Evolutionary conservation across 2,329 filamentous ascomycete species (phyloP).

Genomic region (Colletotrichum nymphaeae): DNA sequence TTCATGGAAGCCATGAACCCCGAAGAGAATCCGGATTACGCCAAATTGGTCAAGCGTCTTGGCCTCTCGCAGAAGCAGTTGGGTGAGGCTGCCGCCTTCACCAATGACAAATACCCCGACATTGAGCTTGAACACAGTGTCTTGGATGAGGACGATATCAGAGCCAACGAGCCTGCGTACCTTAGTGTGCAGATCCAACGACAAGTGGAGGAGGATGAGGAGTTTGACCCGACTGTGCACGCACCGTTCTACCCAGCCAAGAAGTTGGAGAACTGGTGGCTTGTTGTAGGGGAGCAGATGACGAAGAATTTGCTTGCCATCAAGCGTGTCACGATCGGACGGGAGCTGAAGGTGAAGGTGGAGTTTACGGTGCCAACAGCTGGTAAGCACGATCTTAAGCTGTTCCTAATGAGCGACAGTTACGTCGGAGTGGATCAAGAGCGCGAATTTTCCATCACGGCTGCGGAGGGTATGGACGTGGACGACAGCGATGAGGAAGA

Average conservation of each 20-base stretch:
- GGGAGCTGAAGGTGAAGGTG: constrained; percentile 80
- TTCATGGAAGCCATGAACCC: constrained; percentile 99
- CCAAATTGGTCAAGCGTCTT: constrained; percentile 80
- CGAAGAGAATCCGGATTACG: constrained; percentile 87
- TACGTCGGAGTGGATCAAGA: constrained; percentile 98
- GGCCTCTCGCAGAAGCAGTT: constrained; percentile 85
- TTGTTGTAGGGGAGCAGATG: constrained; percentile 93
- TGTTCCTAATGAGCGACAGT: constrained; percentile 97
- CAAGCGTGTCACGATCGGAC: constrained; percentile 90
- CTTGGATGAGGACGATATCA: constrained; percentile 82
- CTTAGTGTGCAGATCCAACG: constrained; percentile 87
- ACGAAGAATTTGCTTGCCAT: constrained; percentile 90
- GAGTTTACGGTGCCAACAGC: constrained; percentile 89
- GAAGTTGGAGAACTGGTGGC: constrained; percentile 99
- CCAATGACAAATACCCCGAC: constrained; percentile 96
- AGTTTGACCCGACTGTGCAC: constrained; percentile 85
- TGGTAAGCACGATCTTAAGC: constrained; percentile 87
- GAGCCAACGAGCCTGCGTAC: constrained; percentile 83
- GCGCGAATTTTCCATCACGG: constrained; percentile 85
- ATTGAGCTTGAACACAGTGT: constrained; percentile 91
- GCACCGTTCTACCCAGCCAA: constrained; percentile 92
- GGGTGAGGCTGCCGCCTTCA: constrained; percentile 90
- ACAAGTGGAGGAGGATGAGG: constrained; percentile 77
- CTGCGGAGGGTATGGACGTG: constrained; percentile 94
- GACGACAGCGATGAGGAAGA: constrained; percentile 88